A percentile compares a stretch with the other conserved stretches of the same genome.
phyloP scores from a whole-genome alignment of 2,329 filamentous ascomycete genomes.

The Curvularia spicifera region DNA sequence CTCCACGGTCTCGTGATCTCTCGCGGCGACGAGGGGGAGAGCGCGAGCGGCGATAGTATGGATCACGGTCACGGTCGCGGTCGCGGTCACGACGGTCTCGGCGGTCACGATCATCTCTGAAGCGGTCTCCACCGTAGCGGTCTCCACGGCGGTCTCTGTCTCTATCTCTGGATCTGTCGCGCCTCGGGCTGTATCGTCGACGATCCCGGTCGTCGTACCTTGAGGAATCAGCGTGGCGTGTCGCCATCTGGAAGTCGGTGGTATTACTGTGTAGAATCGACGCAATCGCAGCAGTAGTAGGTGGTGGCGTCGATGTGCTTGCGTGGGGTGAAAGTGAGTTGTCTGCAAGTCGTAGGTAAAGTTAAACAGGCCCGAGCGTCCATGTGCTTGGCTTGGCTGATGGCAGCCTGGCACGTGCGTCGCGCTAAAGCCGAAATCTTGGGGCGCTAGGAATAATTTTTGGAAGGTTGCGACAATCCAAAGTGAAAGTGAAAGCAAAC shows the following conservation, averaged over 20 bases:
- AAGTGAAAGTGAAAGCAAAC: conserved; percentile 10
- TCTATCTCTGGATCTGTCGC: conserved; percentile 26
- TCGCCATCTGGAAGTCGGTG: conserved; percentile 48
- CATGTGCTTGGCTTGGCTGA: conserved; percentile 19
- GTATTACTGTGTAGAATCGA: conserved; percentile 31
- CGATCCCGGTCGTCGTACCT: conserved; percentile 56
- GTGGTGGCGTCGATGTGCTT: conserved; percentile 4
- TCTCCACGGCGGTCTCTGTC: conserved; percentile 43
- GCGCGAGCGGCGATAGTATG: conserved; percentile 14
- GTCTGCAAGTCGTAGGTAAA: conserved; percentile 5
- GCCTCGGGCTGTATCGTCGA: conserved; percentile 47
- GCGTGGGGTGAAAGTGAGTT: conserved; percentile 7
- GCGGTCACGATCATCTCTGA: conserved; percentile 59
- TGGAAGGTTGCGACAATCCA: conserved; percentile 22
- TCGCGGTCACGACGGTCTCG: conserved; percentile 62
- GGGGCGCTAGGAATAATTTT: conserved; percentile 27
- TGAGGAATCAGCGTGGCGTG: conserved; percentile 75
- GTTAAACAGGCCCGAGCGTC: conserved; percentile 3
- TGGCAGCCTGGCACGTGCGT: conserved; percentile 20
- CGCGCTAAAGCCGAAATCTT: conserved; percentile 35
- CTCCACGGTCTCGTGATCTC: conserved; percentile 48
- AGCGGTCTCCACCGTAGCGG: conserved; percentile 52
- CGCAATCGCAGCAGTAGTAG: conserved; percentile 6
- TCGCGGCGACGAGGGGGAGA: conserved; percentile 19
- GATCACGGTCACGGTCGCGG: conserved; percentile 9